These are phyloP conservation scores for Naganishia onofrii DNA, from an alignment of 768 basidiomycete genomes.

Conservation along the genomic window DNA sequence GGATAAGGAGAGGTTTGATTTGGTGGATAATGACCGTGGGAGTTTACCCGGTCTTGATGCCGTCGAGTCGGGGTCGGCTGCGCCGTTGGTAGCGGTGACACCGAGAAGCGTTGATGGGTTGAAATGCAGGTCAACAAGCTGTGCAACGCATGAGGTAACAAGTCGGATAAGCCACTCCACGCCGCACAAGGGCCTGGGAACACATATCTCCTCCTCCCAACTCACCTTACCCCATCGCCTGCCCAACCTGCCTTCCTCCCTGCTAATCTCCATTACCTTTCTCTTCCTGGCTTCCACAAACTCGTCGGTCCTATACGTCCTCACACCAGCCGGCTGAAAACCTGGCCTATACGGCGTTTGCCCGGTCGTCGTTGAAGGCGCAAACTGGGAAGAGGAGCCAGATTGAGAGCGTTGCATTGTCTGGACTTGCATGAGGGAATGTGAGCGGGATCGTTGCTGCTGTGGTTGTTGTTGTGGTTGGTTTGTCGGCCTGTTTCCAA, in stretches of 20 bases:
- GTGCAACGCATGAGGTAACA: not conserved
- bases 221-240: constrained; percentile 82
- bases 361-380: constrained; percentile 35
- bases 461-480: not conserved
- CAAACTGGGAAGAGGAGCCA: constrained; percentile 12
- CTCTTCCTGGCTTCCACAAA: constrained; percentile 58
- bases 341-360: constrained; percentile 69
- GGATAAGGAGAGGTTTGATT: constrained; percentile 71
- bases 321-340: constrained; percentile 88
- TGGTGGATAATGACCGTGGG: constrained; percentile 52
- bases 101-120: constrained; percentile 42
- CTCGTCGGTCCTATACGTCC: constrained; percentile 74
- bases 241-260: constrained; percentile 80
- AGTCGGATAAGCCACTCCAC: not conserved
- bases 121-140: constrained; percentile 57
- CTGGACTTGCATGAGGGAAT: constrained; percentile 20
- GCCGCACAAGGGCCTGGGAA: not conserved
- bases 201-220: constrained; percentile 31
- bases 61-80: not conserved
- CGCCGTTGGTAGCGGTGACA: not conserved
- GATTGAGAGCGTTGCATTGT: constrained; percentile 12
- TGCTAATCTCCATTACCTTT: constrained; percentile 57
- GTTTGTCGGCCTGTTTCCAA: not conserved
- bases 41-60: constrained; percentile 27
- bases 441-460: not conserved